phyloP scores from a whole-genome alignment of 1,284 basidiomycete species.

The Microbotryum scabiosae region DNA sequence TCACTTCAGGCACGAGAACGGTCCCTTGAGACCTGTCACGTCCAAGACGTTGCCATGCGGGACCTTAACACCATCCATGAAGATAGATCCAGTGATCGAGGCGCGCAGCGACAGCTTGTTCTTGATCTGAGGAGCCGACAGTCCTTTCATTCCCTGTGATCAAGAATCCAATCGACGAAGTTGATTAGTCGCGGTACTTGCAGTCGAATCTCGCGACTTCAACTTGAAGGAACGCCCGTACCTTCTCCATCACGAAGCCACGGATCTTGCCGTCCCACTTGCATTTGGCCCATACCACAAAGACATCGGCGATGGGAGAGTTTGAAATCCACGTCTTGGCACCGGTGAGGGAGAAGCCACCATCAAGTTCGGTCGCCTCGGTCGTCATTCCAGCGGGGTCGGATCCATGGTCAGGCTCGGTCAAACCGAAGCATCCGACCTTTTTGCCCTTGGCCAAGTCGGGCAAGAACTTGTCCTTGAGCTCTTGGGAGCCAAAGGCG shows the following conservation, averaged over 20 bases:
- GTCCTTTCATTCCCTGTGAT: slow-evolving; percentile 65
- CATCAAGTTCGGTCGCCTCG: slow-evolving; percentile 69
- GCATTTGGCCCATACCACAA: slow-evolving; percentile 89
- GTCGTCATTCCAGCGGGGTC: slow-evolving; percentile 73
- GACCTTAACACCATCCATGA: slow-evolving; percentile 75
- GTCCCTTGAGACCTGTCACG: slow-evolving; percentile 64
- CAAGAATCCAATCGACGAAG: not conserved
- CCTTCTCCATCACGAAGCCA: slow-evolving; percentile 89
- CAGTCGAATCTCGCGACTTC: not conserved
- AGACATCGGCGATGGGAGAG: slow-evolving; percentile 45
- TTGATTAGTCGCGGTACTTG: not conserved
- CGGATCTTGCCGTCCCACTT: slow-evolving; percentile 88
- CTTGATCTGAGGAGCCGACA: slow-evolving; percentile 78
- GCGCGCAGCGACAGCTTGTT: slow-evolving; percentile 86
- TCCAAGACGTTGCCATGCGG: slow-evolving; percentile 64
- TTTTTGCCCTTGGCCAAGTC: slow-evolving; percentile 77
- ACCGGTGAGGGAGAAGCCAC: slow-evolving; percentile 73
- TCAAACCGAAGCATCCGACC: slow-evolving; percentile 88
- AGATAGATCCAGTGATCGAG: slow-evolving; percentile 85
- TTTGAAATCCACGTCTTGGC: slow-evolving; percentile 98
- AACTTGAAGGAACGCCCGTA: slow-evolving; percentile 30
- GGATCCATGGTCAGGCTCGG: slow-evolving; percentile 85
- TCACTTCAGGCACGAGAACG: slow-evolving; percentile 78
- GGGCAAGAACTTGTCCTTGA: slow-evolving; percentile 87
- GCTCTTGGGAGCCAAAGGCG: slow-evolving; percentile 79